A percentile compares a stretch with the other conserved stretches of the same genome.
phyloP scores from a whole-genome alignment of 768 basidiomycete species.

The Scleroderma bovista region DNA sequence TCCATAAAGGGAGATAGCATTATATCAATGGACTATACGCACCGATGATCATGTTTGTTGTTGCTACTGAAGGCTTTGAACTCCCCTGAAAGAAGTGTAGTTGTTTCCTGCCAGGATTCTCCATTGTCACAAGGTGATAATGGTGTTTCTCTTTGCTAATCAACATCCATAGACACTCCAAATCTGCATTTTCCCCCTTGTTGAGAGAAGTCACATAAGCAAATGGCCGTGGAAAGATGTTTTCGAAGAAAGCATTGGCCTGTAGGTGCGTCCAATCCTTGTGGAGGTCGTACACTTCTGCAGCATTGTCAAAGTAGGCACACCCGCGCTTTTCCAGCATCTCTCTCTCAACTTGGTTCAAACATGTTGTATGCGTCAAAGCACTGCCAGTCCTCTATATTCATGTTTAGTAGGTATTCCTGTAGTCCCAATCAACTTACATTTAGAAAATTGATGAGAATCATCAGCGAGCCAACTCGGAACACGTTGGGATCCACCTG shows the following conservation, averaged over 20 bases:
- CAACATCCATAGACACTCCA: background rate
- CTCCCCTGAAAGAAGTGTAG: background rate
- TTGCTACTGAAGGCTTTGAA: background rate
- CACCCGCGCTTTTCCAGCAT: background rate
- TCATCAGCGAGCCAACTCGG: background rate
- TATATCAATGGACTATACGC: too few species aligned
- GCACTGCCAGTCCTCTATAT: background rate
- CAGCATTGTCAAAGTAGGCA: background rate
- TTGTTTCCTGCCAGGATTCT: background rate
- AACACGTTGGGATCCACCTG: background rate
- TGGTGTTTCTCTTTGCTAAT: conserved; percentile 1
- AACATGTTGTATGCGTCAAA: background rate
- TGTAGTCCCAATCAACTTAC: background rate
- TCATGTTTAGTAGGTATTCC: background rate
- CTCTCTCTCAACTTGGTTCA: background rate
- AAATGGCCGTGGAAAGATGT: background rate
- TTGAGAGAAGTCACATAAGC: background rate
- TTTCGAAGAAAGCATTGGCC: background rate
- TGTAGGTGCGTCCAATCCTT: background rate
- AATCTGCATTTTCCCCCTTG: background rate
- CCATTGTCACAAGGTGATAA: background rate
- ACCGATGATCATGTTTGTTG: conserved; percentile 3
- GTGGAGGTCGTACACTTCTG: background rate
- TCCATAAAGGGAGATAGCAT: background rate
- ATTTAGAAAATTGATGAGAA: background rate